These are phyloP conservation scores for Suillus spraguei DNA, from an alignment of 768 basidiomycete genomes.

Conservation along the genomic window DNA sequence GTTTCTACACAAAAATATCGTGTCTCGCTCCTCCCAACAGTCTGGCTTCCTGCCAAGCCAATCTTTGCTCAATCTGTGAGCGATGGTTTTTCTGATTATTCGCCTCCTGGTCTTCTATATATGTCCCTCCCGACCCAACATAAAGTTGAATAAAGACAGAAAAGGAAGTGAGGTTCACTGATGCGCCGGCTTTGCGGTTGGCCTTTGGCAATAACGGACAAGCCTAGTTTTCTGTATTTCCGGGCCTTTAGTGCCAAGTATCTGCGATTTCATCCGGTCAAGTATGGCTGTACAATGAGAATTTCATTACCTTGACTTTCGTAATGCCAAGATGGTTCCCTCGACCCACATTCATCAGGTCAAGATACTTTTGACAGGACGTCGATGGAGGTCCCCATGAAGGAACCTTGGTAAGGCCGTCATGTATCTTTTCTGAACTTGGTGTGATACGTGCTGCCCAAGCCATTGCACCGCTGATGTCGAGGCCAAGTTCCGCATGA, in stretches of 20 bases:
- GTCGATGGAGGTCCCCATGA: constrained; percentile 31
- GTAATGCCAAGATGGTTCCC: constrained; percentile 32
- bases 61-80: too few species aligned
- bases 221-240: too few species aligned
- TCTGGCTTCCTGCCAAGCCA: too few species aligned
- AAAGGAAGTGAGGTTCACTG: too few species aligned
- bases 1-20: too few species aligned
- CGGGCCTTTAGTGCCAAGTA: constrained; percentile 26
- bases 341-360: constrained; percentile 30
- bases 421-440: constrained; percentile 21
- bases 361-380: constrained; percentile 26
- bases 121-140: too few species aligned
- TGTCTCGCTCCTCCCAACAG: too few species aligned
- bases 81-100: too few species aligned
- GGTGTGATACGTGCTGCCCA: constrained; percentile 23
- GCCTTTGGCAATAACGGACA: constrained; percentile 7
- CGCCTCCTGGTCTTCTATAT: too few species aligned
- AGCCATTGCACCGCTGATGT: constrained; percentile 31
- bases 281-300: background rate
- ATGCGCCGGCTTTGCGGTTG: background rate
- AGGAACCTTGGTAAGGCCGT: constrained; percentile 25
- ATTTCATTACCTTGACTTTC: constrained; percentile 18
- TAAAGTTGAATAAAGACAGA: too few species aligned
- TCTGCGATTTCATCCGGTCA: constrained; percentile 11
- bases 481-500: constrained; percentile 33